A percentile compares a stretch with the other conserved stretches of the same genome.
Conservation (phyloP, 2,329 filamentous ascomycete species). For the Cordyceps farinosa region DNA sequence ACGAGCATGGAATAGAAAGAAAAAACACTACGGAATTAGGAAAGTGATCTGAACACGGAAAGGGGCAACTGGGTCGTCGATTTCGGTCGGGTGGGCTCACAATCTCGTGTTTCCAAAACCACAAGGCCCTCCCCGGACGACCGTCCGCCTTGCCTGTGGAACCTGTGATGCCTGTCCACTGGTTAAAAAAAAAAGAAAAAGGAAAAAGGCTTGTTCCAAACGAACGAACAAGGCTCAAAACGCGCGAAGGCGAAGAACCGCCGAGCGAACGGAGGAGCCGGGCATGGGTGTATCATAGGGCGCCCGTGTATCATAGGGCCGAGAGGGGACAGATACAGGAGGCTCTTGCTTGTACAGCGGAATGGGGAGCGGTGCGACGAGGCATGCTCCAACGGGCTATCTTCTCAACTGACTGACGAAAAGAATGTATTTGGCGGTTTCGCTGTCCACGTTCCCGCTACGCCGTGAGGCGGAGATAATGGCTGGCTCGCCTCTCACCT, state of each 20-base stretch:
- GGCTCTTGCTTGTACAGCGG: no score
- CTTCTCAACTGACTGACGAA: no score
- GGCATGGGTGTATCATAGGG: not conserved
- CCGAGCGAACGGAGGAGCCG: not conserved
- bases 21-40: not conserved
- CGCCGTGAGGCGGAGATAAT: not conserved
- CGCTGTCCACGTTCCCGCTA: not conserved
- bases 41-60: conserved; percentile 1
- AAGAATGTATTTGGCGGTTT: not conserved
- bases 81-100: not conserved
- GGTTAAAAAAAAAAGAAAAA: not conserved
- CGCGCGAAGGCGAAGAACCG: no score
- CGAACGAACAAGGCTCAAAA: not conserved
- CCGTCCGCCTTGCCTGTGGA: not conserved
- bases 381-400: no score
- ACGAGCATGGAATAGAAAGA: not conserved
- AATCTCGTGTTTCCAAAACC: conserved; percentile 14
- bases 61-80: not conserved
- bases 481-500: no score
- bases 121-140: not conserved
- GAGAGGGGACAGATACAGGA: not conserved
- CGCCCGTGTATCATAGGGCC: not conserved
- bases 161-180: not conserved
- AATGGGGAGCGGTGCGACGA: no score
- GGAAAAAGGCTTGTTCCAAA: not conserved